Conservation (phyloP, 140 eudicot species). For the Oenanthe javanica region DNA sequence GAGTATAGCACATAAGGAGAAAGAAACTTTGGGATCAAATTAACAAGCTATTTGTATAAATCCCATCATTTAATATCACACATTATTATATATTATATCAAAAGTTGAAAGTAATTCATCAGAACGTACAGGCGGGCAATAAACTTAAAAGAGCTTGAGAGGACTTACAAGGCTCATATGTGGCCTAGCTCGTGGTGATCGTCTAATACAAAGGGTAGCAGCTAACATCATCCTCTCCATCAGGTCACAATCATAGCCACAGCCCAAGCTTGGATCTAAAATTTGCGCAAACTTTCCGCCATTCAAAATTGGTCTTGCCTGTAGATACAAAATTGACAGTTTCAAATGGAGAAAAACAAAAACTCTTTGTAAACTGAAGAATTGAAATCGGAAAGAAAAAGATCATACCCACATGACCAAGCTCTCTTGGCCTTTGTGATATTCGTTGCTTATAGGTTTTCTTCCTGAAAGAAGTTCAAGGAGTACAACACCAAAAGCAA, state of each 20-base stretch:
- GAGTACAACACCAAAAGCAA: constrained; percentile 87
- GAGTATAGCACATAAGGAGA: neutral
- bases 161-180: constrained; percentile 63
- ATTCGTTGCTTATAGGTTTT: constrained; percentile 69
- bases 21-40: neutral
- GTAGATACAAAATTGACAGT: constrained; percentile 4
- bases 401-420: constrained; percentile 92
- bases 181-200: constrained; percentile 79
- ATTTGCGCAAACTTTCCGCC: constrained; percentile 52
- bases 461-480: constrained; percentile 90
- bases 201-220: constrained; percentile 75
- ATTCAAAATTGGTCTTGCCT: constrained; percentile 73
- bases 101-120: neutral
- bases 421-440: constrained; percentile 86
- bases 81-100: neutral
- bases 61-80: neutral
- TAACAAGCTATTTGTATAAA: neutral
- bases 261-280: constrained; percentile 55
- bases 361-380: neutral
- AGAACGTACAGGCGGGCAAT: neutral
- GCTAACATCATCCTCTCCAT: constrained; percentile 85
- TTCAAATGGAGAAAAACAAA: neutral
- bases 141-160: neutral
- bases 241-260: constrained; percentile 46
- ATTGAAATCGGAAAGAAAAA: neutral